Conservation (phyloP, 2,329 filamentous ascomycete species). For the Sporothrix humicola region DNA sequence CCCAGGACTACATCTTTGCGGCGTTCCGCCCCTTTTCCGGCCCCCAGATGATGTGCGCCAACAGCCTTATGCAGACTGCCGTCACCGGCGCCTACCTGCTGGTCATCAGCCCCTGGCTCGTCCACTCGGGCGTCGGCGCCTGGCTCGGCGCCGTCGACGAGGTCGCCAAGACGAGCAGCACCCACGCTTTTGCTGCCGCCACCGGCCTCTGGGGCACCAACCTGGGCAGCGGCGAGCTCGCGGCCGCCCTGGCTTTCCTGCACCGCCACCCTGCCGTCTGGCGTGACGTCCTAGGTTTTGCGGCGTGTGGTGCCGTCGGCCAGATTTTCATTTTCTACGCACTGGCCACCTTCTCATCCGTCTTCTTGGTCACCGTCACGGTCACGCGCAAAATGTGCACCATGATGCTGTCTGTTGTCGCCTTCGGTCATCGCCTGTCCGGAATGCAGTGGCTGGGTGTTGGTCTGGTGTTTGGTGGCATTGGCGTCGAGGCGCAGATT, state of each 20-base stretch:
- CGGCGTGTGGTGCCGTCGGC: constrained; percentile 86
- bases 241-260: constrained; percentile 81
- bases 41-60: constrained; percentile 99
- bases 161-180: constrained; percentile 54
- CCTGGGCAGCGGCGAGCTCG: constrained; percentile 73
- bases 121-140: constrained; percentile 66
- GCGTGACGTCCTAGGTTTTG: constrained; percentile 87
- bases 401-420: constrained; percentile 94
- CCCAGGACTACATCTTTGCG: constrained; percentile 91
- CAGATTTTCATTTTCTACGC: constrained; percentile 99
- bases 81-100: constrained; percentile 79
- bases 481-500: constrained; percentile 87
- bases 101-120: constrained; percentile 78
- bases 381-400: constrained; percentile 99
- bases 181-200: neutral
- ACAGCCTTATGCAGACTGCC: constrained; percentile 84
- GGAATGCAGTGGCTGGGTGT: constrained; percentile 95
- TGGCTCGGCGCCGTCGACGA: constrained; percentile 74
- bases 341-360: constrained; percentile 85
- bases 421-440: constrained; percentile 87
- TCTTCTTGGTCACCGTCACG: constrained; percentile 93
- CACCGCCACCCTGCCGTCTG: constrained; percentile 78
- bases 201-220: constrained; percentile 43
- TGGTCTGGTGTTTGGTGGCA: constrained; percentile 89
- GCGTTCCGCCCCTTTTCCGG: constrained; percentile 81